Conservation (phyloP, 23 red algal genomes). For the Cyanidium caldarium region DNA sequence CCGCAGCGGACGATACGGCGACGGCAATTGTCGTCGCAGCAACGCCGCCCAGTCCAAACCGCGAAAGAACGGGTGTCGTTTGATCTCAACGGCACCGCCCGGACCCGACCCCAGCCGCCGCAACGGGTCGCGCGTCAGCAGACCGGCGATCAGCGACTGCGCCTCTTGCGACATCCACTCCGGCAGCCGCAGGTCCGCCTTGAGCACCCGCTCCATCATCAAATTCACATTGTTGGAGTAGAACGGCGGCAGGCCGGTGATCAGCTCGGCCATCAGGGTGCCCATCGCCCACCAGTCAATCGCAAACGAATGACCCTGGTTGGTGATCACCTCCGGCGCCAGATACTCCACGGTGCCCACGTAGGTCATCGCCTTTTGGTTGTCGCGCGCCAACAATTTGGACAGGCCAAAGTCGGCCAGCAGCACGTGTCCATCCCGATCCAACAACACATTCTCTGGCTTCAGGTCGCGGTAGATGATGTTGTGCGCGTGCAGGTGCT, state of each 20-base stretch:
- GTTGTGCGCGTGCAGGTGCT: conserved; percentile 58
- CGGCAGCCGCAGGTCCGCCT: conserved; percentile 39
- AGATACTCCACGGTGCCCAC: conserved; percentile 82
- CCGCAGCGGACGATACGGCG: conserved; percentile 1
- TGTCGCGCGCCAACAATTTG: conserved; percentile 50
- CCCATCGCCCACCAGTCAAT: conserved; percentile 91
- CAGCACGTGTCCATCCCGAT: conserved; percentile 61
- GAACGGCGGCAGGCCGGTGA: conserved; percentile 61
- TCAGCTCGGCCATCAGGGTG: conserved; percentile 68
- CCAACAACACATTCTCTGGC: conserved; percentile 87
- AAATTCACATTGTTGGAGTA: conserved; percentile 42
- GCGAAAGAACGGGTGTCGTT: conserved; percentile 71
- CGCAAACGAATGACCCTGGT: conserved; percentile 47
- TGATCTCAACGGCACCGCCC: conserved; percentile 22
- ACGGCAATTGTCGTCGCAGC: conserved; percentile 7
- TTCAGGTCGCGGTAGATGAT: conserved; percentile 97
- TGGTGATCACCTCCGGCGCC: conserved; percentile 66
- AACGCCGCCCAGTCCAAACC: conserved; percentile 59
- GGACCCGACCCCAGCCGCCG: conserved; percentile 48
- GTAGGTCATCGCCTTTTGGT: conserved; percentile 41
- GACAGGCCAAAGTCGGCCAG: conserved; percentile 94
- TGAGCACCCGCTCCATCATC: conserved; percentile 66
- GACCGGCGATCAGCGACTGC: conserved; percentile 33
- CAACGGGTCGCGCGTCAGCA: conserved; percentile 58
- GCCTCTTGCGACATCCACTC: conserved; percentile 33